Base-by-base conservation (phyloP, 208 protist genomes). In the Trypanosoma theileri region DNA sequence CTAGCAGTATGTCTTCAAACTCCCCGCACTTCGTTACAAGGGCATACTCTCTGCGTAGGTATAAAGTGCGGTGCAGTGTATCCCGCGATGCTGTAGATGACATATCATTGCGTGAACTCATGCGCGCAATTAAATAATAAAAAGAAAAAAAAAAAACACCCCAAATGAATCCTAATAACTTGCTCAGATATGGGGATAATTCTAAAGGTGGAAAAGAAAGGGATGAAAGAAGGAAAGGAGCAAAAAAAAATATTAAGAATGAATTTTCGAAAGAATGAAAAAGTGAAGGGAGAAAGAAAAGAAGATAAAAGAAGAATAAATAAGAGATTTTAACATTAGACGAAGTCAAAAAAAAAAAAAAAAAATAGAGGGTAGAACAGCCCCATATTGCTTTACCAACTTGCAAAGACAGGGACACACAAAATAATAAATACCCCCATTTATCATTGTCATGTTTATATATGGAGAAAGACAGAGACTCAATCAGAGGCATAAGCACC, bases 31-130 rank as follows among this genome's bases (percentile, higher is more conserved):
- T 21, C 51, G 59, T 44, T 3, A 82, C 31, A 21, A 70, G 63
- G n/a, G 58, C 69, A 48, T 79, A 81, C 69, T 92, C 82, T 10
- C 86, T 63, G 14, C 83, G 86, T 0, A 92, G 59, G 60, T 92
- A 92, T 14, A 89, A 60, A 17, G 80, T 56, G 14, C 86, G 80
- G 63, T 79, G 85, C 19, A 91, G 72, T 21, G 71, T 55, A 51
- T 86, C 82, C n/a, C 71, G 76, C 0, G 13, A 19, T 22, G 54
- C 54, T 10, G 63, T 59, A n/a, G 56, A 40, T 17, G 28, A 10
- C 28, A 26, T 22, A 40, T 17, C 48, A 54, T 45, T n/a, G 40
- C 13, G 14, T 40, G 48, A 52, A 10, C 40, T 46, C 62, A 69
- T 59, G n/a, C 9, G n/a, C 12, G 19, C 26, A 31, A 52, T 54